Percentiles rank a stretch among this genome's conserved stretches.
These are phyloP conservation scores for Penicillium sp. DNA, from an alignment of 2,329 filamentous ascomycete species.

Conservation along the genomic window DNA sequence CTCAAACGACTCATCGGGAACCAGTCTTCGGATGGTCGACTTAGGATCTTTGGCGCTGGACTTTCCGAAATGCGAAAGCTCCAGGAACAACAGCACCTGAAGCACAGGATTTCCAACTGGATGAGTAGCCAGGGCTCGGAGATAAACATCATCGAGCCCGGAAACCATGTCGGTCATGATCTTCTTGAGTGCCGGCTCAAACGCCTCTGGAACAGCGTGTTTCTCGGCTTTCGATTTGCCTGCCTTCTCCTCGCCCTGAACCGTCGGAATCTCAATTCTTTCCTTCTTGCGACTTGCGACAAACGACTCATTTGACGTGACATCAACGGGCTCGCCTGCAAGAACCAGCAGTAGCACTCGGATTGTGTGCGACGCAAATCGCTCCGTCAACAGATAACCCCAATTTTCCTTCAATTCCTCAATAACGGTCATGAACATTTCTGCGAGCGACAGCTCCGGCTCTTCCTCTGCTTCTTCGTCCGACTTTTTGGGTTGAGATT, in stretches of 20 bases:
- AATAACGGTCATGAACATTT: slow-evolving; percentile 76
- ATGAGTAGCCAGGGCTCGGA: slow-evolving; percentile 82
- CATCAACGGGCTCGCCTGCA: slow-evolving; percentile 76
- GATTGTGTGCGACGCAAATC: slow-evolving; percentile 86
- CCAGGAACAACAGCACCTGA: slow-evolving; percentile 85
- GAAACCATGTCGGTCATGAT: slow-evolving; percentile 76
- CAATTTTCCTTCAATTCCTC: slow-evolving; percentile 86
- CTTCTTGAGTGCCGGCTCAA: slow-evolving; percentile 73
- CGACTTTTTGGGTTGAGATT: slow-evolving; percentile 46
- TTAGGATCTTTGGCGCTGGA: slow-evolving; percentile 63
- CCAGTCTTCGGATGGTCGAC: slow-evolving; percentile 71
- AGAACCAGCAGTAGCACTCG: slow-evolving; percentile 83
- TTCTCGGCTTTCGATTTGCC: slow-evolving; percentile 51
- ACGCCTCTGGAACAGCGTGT: slow-evolving; percentile 71
- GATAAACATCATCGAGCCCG: slow-evolving; percentile 72
- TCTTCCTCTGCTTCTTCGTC: slow-evolving; percentile 46
- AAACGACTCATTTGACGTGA: slow-evolving; percentile 67
- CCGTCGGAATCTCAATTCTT: slow-evolving; percentile 63
- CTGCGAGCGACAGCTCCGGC: slow-evolving; percentile 70
- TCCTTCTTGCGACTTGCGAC: slow-evolving; percentile 93
- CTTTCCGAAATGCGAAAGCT: slow-evolving; percentile 72
- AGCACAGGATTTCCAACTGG: slow-evolving; percentile 88
- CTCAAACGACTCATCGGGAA: slow-evolving; percentile 75
- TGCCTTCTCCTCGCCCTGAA: slow-evolving; percentile 46
- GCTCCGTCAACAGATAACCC: slow-evolving; percentile 78